phyloP scores from a whole-genome alignment of 2,329 filamentous ascomycete genomes.

The Xylariaceae sp. region DNA sequence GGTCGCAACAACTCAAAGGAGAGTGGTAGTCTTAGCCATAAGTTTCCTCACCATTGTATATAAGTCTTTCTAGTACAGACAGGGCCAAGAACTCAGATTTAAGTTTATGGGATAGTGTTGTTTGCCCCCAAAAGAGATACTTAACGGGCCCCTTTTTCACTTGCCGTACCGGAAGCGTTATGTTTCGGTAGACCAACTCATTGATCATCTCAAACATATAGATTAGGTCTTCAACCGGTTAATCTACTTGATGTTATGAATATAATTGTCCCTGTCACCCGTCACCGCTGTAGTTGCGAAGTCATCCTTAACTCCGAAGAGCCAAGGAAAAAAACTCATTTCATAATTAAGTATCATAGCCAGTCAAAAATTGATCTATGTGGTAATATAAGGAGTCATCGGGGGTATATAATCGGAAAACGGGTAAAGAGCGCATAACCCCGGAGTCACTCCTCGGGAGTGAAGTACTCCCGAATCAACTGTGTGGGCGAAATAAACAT shows the following conservation, averaged over 20 bases:
- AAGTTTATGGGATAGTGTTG: neutral
- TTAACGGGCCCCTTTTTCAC: neutral
- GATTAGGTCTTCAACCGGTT: neutral
- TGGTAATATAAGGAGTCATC: neutral
- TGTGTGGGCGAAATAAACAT: neutral
- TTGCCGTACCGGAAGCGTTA: too few species aligned
- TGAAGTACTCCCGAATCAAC: neutral
- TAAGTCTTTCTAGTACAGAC: neutral
- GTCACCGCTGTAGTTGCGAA: neutral
- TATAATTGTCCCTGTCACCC: neutral
- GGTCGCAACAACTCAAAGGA: neutral
- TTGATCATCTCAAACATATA: neutral
- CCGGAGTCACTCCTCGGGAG: neutral
- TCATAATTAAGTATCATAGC: neutral
- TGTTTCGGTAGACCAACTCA: neutral
- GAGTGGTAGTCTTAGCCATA: neutral
- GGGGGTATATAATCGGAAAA: neutral
- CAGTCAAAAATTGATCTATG: too few species aligned
- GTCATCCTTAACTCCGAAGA: neutral
- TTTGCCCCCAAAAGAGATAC: neutral
- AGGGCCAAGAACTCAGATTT: neutral
- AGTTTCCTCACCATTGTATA: neutral
- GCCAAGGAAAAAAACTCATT: neutral
- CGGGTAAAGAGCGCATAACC: neutral
- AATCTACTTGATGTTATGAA: neutral